Evolutionary conservation across 441 rosid species (phyloP), one percentile per base, ranked within the genome.

Genomic region (Dalechampia spathulata): DNA sequence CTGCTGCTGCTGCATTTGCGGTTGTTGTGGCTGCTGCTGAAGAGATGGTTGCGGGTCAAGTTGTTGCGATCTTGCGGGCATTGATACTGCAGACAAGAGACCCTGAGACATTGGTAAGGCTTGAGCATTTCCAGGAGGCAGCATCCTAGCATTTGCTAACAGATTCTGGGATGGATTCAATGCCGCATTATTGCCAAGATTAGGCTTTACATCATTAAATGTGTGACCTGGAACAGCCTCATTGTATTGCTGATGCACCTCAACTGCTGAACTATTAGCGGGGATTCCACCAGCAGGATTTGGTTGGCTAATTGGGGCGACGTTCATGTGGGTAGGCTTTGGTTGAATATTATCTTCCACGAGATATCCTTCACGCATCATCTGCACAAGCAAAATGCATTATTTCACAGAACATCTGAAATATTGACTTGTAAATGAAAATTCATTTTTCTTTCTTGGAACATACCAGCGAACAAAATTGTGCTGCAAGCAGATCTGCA

Each of bases 401-500:
- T 37, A 64, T 56, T 58, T 30, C 44, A 54, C 55, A 59, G 45
- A 26, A 57, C n/a, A 52, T 38, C 58, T 15, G 13, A 8, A 54
- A 63, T 52, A 42, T 47, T 8, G 39, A 44, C 22, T 61, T 64
- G 1, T 41, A 13, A 34, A 37, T 12, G 43, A 61, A 46, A 10
- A 53, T 52, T 3, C 11, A 6, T 1, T 37, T 6, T n/a, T 8
- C 1, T 28, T 26, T 22, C 32, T 27, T 16, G 17, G 69, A 59
- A 73, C 82, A 7, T 86, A 94, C 99, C 99, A 84, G 80, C 55
- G 81, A 62, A 58, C 68, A 68, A 64, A 79, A 82, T 69, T 94
- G 83, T 44, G 56, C 67, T 4, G 95, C 96, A 64, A 94, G 96
- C 75, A 94, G 74, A 78, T 94, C 99, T 1, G 96, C 98, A 22